Percentiles rank a stretch among this genome's conserved stretches.
phyloP scores from a whole-genome alignment of 106 monocot species.

The Dendrobium catenatum region DNA sequence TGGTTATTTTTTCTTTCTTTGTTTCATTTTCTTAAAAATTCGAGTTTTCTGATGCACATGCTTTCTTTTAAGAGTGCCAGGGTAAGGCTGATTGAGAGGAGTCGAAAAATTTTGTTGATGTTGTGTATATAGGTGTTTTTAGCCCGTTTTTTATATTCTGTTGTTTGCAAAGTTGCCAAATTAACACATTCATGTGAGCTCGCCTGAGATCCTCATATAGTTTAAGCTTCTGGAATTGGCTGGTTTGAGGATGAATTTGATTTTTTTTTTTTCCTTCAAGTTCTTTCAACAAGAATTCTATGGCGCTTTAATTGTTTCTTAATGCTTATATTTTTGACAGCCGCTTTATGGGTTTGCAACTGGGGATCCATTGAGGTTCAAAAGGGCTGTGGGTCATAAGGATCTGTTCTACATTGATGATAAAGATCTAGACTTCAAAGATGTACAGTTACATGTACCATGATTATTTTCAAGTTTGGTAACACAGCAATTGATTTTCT shows the following conservation, averaged over 20 bases:
- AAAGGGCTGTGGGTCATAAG: constrained; percentile 88
- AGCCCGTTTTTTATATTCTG: neutral
- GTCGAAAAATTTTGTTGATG: neutral
- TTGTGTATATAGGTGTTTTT: neutral
- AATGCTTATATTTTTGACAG: constrained; percentile 24
- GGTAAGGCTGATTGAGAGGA: neutral
- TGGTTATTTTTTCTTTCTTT: no score
- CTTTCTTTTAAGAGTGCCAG: no score
- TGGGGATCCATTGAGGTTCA: constrained; percentile 82
- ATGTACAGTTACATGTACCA: constrained; percentile 29
- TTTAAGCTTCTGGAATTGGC: neutral
- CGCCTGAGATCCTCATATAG: neutral
- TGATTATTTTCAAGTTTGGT: constrained; percentile 1
- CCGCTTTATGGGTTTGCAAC: constrained; percentile 99
- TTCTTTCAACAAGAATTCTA: neutral
- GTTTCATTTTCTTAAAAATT: no score
- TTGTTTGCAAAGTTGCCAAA: neutral
- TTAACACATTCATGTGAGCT: neutral
- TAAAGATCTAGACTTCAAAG: constrained; percentile 89
- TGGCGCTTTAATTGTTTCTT: neutral
- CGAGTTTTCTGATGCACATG: no score
- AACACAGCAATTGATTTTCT: neutral
- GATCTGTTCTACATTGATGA: constrained; percentile 98
- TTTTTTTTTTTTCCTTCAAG: neutral
- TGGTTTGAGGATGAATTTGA: neutral